A percentile compares a stretch with the other conserved stretches of the same genome.
Conservation (phyloP, 345 rosid genomes). For the Ailanthus altissimus region DNA sequence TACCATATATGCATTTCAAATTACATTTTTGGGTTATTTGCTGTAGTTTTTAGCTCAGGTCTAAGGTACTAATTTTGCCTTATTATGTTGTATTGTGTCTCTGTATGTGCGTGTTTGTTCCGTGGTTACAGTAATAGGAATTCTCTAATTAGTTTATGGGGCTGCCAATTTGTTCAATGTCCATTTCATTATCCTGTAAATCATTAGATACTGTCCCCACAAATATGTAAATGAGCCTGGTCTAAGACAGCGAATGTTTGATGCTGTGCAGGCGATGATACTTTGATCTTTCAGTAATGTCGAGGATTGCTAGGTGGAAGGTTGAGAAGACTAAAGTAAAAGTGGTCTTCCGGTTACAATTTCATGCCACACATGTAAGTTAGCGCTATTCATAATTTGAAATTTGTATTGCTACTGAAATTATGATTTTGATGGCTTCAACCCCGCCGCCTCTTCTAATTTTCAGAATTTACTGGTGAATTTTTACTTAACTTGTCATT, state of each 20-base stretch:
- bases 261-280: constrained; percentile 42
- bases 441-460: too few relatives aligned
- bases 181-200: background rate
- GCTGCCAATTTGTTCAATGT: background rate
- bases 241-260: constrained; percentile 16
- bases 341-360: constrained; percentile 93
- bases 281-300: constrained; percentile 57
- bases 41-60: background rate
- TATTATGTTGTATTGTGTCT: background rate
- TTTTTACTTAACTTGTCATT: background rate
- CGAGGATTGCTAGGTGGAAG: constrained; percentile 84
- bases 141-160: background rate
- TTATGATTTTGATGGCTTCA: background rate
- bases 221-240: background rate
- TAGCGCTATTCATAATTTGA: constrained; percentile 13
- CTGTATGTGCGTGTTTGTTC: background rate
- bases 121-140: background rate
- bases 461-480: background rate
- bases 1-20: background rate
- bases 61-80: constrained; percentile 2
- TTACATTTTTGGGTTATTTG: background rate
- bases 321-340: constrained; percentile 92
- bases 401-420: background rate
- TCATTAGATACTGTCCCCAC: constrained; percentile 9
- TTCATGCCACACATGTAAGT: constrained; percentile 97